Evolutionary conservation across 2,329 filamentous ascomycete genomes (phyloP), one percentile per base, ranked within the genome.

Genomic region (Aspergillus sojae): DNA sequence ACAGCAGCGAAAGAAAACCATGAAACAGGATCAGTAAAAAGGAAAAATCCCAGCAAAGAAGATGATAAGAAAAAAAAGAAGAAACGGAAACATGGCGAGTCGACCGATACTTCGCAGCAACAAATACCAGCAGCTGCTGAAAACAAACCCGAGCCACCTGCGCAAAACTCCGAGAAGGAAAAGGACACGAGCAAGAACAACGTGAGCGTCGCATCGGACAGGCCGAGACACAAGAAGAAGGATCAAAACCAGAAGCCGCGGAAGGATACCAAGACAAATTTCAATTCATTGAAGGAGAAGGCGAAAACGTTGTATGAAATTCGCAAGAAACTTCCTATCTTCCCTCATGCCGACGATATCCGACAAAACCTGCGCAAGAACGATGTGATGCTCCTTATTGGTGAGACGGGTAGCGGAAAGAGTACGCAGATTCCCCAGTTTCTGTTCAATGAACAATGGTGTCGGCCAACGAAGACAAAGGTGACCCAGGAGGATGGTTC

Each of bases 361-460:
- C 87, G 88, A 41, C 74, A 82, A 19, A 82, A 86, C 2, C 79
- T 97, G 7, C 81, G 82, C 14, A 80, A 86, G 39, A 88, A 87
- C 65, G 87, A 96, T 71, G 87, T 97, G 1, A 85, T 99, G 58
- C 84, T 99, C 0, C 81, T 99, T 16, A 90, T 95, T 2, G 94
- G 94, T 80, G 94, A 98, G 77, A 99, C 95, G 0, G 95, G 95
- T 75, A 96, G 92, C 16, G 95, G 95, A 75, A 99, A 99, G 80
- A 96, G 92, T 81, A 99, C 95, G 0, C 95, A 99, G 78, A 89
- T 97, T 0, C 94, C 95, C 0, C 95, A 98, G 73, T 97, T 97
- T 66, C 81, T 99, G 9, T 86, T 90, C 53, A 81, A 84, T 30
- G 91, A 97, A 72, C 79, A 87, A 7, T 98, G 94, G 93, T 97